Evolutionary conservation across 2,329 filamentous ascomycete species (phyloP).

Genomic region (Epichloe scottii): DNA sequence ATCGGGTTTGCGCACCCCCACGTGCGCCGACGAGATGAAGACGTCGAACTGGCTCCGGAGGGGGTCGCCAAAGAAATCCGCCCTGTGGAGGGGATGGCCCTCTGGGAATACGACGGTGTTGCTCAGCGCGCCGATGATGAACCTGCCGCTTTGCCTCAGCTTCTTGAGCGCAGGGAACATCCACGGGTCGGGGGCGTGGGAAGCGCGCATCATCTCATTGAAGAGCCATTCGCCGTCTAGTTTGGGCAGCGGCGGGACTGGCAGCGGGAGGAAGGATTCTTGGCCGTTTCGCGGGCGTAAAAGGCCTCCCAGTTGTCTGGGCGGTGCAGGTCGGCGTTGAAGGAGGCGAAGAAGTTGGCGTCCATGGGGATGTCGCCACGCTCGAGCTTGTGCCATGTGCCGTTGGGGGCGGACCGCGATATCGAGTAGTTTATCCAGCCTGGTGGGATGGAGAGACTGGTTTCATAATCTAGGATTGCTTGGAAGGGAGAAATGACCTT

Average conservation of each 20-base stretch:
- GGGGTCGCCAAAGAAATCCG: constrained; percentile 39
- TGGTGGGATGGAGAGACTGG: constrained; percentile 59
- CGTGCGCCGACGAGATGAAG: constrained; percentile 76
- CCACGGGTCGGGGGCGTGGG: constrained; percentile 63
- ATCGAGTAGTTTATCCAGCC: constrained; percentile 92
- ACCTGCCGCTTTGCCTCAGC: constrained; percentile 50
- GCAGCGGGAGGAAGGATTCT: constrained; percentile 26
- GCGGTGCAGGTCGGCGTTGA: constrained; percentile 61
- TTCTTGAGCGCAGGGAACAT: constrained; percentile 73
- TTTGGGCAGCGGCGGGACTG: constrained; percentile 50
- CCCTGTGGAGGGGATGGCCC: constrained; percentile 51
- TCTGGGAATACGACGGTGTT: constrained; percentile 83
- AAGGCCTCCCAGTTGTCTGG: constrained; percentile 57
- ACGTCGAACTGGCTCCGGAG: constrained; percentile 66
- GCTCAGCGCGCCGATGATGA: constrained; percentile 69
- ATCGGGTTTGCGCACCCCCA: constrained; percentile 81
- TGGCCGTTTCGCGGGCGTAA: constrained; percentile 32
- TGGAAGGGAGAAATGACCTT: constrained; percentile 88
- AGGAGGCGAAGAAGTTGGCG: constrained; percentile 59
- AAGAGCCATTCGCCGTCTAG: constrained; percentile 74
- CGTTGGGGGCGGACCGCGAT: constrained; percentile 61
- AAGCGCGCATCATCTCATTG: constrained; percentile 77
- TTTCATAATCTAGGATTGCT: constrained; percentile 84
- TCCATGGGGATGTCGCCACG: constrained; percentile 70
- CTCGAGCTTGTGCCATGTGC: constrained; percentile 82